Base-by-base conservation (phyloP, 164 flowering plant genomes). In the Nymphaea thermarum region DNA sequence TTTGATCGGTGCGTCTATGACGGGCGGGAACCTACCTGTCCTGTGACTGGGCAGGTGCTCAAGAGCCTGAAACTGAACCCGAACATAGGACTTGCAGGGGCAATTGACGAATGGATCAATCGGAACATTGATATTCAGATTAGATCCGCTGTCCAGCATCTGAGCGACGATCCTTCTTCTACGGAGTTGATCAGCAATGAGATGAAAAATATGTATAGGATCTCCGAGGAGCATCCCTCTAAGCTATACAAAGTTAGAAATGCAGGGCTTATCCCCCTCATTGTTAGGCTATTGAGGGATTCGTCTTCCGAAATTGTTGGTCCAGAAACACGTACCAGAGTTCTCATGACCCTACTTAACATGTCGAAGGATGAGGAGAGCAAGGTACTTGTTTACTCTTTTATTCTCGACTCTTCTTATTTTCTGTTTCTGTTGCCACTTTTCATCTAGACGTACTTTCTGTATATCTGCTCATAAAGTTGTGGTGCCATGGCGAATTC, bases 311-410 rank as follows among this genome's bases (percentile, higher is more conserved):
- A 68, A 55, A 72, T 78, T 10, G 36, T 25, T 25, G 82, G 83
- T 41, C 73, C 87, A 12, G 71, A 67, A 18, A 44, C 78, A 72
- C 78, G 85, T 68, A 75, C 77, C 75, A 81, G 83, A 76, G 82
- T 82, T 71, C 80, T 86, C 5, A 66, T 76, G 79, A 76, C 70
- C n/a, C 68, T 86, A 71, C 75, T 78, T 51, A 75, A 81, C 80
- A 69, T 86, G 80, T 76, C 85, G 68, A 86, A 81, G 73, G 87
- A 86, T 71, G 83, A 82, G 44, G 86, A 86, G 64, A 81, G 87
- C 80, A 86, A 81, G 85, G 90, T 86, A 42, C 42, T 4, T 62
- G 41, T 62, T 6, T 51, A 15, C 14, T 51, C 14, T 10, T 51
- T 51, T 8, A 5, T 59, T 68, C 44, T 55, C 53, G n/a, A 18